These are phyloP conservation scores for Rhododendron vialii DNA, from an alignment of 148 eudicot genomes.

Conservation along the genomic window DNA sequence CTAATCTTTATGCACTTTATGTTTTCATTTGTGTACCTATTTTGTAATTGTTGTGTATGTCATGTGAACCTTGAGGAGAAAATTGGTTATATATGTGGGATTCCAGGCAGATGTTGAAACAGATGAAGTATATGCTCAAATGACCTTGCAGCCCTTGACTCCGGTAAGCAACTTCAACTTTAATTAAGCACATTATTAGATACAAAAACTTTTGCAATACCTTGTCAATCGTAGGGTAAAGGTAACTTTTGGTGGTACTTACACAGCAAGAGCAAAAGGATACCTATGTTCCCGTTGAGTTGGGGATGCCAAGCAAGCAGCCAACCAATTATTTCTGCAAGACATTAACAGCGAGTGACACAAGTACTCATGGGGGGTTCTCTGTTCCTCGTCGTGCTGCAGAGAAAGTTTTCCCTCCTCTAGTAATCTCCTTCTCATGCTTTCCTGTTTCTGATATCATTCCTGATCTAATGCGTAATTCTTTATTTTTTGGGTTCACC, in stretches of 20 bases:
- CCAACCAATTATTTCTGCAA: constrained; percentile 97
- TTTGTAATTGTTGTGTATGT: neutral
- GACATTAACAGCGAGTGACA: constrained; percentile 95
- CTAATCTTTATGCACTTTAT: constrained; percentile 15
- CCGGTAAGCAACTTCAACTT: constrained; percentile 31
- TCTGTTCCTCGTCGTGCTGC: constrained; percentile 99
- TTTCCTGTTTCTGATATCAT: neutral
- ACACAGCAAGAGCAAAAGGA: constrained; percentile 96
- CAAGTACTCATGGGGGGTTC: constrained; percentile 98
- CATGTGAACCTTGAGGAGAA: neutral
- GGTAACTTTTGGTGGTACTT: constrained; percentile 10
- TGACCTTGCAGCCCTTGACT: constrained; percentile 72
- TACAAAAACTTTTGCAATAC: constrained; percentile 8
- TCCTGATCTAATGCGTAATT: neutral
- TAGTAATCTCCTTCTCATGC: constrained; percentile 39
- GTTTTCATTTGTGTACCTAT: neutral
- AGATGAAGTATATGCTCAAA: constrained; percentile 95
- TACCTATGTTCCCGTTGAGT: constrained; percentile 82
- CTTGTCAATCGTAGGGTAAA: neutral
- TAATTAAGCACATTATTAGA: neutral
- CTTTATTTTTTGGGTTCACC: constrained; percentile 9
- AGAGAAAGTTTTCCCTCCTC: constrained; percentile 97
- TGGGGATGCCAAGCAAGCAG: constrained; percentile 89
- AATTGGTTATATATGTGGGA: neutral
- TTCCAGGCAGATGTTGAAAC: constrained; percentile 96